Evolutionary conservation across 2,329 filamentous ascomycete species (phyloP).

Genomic region (Trichoderma breve): DNA sequence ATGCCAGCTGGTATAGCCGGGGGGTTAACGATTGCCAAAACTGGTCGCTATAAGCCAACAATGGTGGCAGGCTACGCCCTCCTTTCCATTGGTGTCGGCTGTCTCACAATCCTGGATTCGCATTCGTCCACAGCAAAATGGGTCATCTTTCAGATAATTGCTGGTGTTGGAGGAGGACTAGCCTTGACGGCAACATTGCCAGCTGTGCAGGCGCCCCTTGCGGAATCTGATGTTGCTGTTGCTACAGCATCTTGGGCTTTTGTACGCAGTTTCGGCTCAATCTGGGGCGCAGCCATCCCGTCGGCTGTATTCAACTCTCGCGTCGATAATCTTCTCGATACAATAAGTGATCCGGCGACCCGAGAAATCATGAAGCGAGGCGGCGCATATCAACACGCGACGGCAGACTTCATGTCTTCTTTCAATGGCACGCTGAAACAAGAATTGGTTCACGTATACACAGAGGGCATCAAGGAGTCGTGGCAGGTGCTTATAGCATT

Average conservation of each 20-base stretch:
- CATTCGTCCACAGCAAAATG: not conserved
- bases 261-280: not conserved
- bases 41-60: not conserved
- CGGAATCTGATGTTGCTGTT: not conserved
- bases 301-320: not conserved
- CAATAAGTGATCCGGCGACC: not conserved
- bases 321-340: not conserved
- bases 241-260: not conserved
- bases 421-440: not conserved
- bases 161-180: not conserved
- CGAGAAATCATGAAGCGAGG: not conserved
- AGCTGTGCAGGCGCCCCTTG: not conserved
- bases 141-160: not conserved
- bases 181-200: not conserved
- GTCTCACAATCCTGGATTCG: not conserved
- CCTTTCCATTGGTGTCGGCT: not conserved
- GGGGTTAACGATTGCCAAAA: not conserved
- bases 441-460: not conserved
- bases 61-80: not conserved
- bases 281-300: not conserved
- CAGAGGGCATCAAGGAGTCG: not conserved
- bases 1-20: not conserved
- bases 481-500: not conserved
- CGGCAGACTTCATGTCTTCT: not conserved
- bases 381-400: not conserved